Conservation (phyloP, 2,329 filamentous ascomycete species). For the Metarhizium sp. region DNA sequence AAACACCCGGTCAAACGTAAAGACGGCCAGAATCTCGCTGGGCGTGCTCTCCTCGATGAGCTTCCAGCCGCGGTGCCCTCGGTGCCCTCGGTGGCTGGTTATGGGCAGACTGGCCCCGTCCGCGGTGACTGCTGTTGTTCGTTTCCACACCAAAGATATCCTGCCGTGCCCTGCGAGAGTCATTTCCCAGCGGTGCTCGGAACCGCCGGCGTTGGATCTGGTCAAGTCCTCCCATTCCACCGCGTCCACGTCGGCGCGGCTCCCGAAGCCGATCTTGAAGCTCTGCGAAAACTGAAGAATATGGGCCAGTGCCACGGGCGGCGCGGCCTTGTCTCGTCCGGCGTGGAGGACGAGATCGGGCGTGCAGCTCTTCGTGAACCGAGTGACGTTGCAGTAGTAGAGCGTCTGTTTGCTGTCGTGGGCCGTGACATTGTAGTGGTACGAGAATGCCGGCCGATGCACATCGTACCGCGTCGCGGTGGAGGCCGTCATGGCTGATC, state of each 20-base stretch:
- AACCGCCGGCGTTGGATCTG: background rate
- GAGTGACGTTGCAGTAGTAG: background rate
- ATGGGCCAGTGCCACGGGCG: background rate
- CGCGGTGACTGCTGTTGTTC: background rate
- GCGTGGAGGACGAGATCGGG: background rate
- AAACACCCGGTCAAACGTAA: slow-evolving; percentile 1
- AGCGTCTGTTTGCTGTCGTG: background rate
- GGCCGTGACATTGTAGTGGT: background rate
- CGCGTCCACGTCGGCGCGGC: slow-evolving; percentile 1
- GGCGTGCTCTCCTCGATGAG: background rate
- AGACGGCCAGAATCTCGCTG: background rate
- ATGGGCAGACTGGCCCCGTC: background rate
- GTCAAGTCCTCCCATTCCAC: slow-evolving; percentile 1
- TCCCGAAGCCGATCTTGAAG: slow-evolving; percentile 1
- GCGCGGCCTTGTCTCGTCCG: background rate
- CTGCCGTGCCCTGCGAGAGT: background rate
- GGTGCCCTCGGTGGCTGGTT: background rate
- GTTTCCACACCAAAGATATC: background rate
- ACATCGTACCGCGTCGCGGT: background rate
- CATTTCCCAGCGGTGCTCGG: slow-evolving; percentile 2
- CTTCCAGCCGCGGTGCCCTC: slow-evolving; percentile 2
- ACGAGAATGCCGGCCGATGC: background rate
- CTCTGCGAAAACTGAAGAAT: slow-evolving; percentile 1
- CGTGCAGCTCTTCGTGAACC: background rate
- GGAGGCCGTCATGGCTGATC: background rate